Evolutionary conservation across 1,139 yeast genomes (phyloP), one percentile per base, ranked within the genome.

Genomic region (Maudiozyma humilis): DNA sequence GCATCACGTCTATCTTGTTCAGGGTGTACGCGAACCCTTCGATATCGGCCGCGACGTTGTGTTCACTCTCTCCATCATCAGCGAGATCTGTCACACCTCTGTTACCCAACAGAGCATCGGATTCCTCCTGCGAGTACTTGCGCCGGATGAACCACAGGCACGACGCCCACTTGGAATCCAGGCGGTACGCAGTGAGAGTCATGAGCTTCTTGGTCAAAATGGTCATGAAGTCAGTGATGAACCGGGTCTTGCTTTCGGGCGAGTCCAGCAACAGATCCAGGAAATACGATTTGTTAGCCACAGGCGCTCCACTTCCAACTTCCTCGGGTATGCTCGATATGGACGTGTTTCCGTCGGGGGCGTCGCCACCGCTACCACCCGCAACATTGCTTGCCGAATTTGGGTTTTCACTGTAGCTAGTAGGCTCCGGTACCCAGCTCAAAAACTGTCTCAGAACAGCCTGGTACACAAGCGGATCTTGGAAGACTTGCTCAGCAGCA

Each of bases 391-490:
- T n/a, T n/a, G n/a, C n/a, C n/a, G n/a, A n/a, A n/a, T n/a, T n/a
- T n/a, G n/a, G 13, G 13, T 13, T 35, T 10, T 36, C 36, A 27
- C 27, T 86, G 7, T 88, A 74, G 0, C 95, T 95, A 64, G 85
- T 96, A 0, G 96, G 96, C 55, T 87, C 96, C 0, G 97, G 97
- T 6, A 65, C 66, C 97, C 97, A 89, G 27, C 73, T 68, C 3
- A 81, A 61, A 49, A 49, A 56, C 25, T 50, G 47, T 13, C 45
- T 46, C 18, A 56, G 32, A 13, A 56, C 48, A 37, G 47, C 49
- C 34, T 49, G 48, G 33, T 50, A 47, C 27, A 49, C 34, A 14
- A 49, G 31, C n/a, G 33, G 35, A 2, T 14, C 30, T 8, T 32
- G 31, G 14, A 25, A 32, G 23, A n/a, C 16, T 18, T 29, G 17